phyloP scores from a whole-genome alignment of 768 basidiomycete species.

The Cyathus striatus region DNA sequence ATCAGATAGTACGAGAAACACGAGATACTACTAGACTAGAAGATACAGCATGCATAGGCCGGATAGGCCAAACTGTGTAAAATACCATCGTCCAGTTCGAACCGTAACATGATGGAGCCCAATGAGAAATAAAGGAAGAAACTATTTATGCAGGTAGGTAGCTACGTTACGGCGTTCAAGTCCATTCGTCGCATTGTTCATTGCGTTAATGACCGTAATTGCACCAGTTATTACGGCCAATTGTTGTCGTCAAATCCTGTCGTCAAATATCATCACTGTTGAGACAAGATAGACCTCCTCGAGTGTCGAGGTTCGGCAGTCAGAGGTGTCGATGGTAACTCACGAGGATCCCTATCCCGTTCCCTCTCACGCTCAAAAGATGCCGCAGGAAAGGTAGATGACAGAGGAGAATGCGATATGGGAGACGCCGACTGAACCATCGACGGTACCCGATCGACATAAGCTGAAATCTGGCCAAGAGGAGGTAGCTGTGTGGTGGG shows the following conservation, averaged over 20 bases:
- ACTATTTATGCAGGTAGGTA: not conserved
- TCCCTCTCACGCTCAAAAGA: constrained; percentile 56
- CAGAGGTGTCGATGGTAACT: constrained; percentile 38
- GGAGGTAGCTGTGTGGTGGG: constrained; percentile 25
- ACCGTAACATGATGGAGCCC: constrained; percentile 5
- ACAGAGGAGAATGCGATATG: constrained; percentile 32
- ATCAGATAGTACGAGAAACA: not conserved
- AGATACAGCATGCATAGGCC: not conserved
- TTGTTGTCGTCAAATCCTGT: not conserved
- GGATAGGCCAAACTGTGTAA: not conserved
- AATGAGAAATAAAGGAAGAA: constrained; percentile 3
- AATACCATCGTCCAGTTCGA: constrained; percentile 10
- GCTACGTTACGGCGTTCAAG: not conserved
- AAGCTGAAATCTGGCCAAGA: constrained; percentile 27
- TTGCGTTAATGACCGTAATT: not conserved
- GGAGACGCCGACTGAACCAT: constrained; percentile 30
- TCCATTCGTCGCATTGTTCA: constrained; percentile 1
- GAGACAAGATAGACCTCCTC: constrained; percentile 31
- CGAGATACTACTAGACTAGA: not conserved
- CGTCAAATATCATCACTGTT: constrained; percentile 23
- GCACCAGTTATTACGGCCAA: too few relatives aligned
- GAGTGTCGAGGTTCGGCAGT: constrained; percentile 34
- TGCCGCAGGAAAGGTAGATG: constrained; percentile 30
- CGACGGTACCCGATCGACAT: constrained; percentile 33
- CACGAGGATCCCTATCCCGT: constrained; percentile 33